Percentiles rank a stretch among this genome's conserved stretches.
These are phyloP conservation scores for Aspergillus saccharolyticus DNA, from an alignment of 495 filamentous ascomycete genomes.

Conservation along the genomic window DNA sequence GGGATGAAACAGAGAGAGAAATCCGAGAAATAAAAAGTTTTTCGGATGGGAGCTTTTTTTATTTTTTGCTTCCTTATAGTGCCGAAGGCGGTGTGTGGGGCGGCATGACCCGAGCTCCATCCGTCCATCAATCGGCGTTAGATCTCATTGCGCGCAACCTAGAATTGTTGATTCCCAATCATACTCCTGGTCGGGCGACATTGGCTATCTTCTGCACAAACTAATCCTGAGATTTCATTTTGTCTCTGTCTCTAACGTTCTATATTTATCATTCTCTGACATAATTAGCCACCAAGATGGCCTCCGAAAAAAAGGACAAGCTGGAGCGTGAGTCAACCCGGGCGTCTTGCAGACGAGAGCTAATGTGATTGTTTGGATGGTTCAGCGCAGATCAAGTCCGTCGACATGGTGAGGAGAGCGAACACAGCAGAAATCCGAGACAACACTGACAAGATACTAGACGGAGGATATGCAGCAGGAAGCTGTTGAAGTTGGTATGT, in stretches of 20 bases:
- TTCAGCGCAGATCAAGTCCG: conserved; percentile 90
- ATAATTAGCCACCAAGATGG: conserved; percentile 31
- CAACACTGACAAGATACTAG: conserved; percentile 42
- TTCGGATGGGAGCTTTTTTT: conserved; percentile 17
- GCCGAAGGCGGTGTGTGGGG: conserved; percentile 33
- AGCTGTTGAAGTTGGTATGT: conserved; percentile 86
- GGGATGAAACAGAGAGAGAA: conserved; percentile 18
- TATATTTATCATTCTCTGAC: neutral
- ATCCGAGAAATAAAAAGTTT: conserved; percentile 15
- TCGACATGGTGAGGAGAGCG: conserved; percentile 76
- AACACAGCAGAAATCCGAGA: neutral
- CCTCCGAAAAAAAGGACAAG: conserved; percentile 61
- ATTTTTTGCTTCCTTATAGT: conserved; percentile 34
- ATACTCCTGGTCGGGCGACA: conserved; percentile 2
- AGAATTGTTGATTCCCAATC: conserved; percentile 7
- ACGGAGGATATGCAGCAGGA: conserved; percentile 96
- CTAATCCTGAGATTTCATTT: neutral
- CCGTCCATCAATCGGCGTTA: no score
- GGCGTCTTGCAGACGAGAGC: conserved; percentile 10
- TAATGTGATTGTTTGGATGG: conserved; percentile 26
- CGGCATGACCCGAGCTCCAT: conserved; percentile 14
- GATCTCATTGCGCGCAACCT: conserved; percentile 15
- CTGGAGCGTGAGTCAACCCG: conserved; percentile 55
- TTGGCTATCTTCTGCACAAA: neutral
- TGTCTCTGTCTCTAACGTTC: neutral